A percentile compares a stretch with the other conserved stretches of the same genome.
Conservation (phyloP, 2,329 filamentous ascomycete genomes). For the Tolypocladium nubicola region DNA sequence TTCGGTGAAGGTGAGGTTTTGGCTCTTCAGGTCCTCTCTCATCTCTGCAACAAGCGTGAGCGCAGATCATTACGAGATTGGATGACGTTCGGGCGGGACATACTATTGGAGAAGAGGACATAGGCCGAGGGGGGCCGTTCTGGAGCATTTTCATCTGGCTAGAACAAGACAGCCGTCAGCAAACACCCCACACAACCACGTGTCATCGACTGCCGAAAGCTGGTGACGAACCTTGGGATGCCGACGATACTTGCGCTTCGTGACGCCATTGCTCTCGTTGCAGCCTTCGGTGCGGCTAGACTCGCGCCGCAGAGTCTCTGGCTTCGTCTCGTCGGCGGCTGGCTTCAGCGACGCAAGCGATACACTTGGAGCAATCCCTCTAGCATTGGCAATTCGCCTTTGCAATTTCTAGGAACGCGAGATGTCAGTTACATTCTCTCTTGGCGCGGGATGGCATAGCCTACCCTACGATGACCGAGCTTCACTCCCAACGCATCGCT, state of each 20-base stretch:
- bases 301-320: slow-evolving; percentile 42
- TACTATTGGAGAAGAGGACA: slow-evolving; percentile 77
- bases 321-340: slow-evolving; percentile 42
- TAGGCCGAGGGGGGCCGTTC: slow-evolving; percentile 75
- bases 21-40: slow-evolving; percentile 65
- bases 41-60: slow-evolving; percentile 42
- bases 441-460: slow-evolving; percentile 13
- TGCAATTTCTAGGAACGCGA: slow-evolving; percentile 60
- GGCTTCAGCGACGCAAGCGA: slow-evolving; percentile 39
- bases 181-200: background rate
- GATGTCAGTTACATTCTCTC: slow-evolving; percentile 7
- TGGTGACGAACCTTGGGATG: slow-evolving; percentile 54
- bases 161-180: background rate
- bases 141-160: slow-evolving; percentile 71
- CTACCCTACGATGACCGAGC: slow-evolving; percentile 68
- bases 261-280: slow-evolving; percentile 31
- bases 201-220: background rate
- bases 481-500: slow-evolving; percentile 69
- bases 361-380: slow-evolving; percentile 47
- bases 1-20: slow-evolving; percentile 70
- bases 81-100: slow-evolving; percentile 22
- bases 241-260: slow-evolving; percentile 66
- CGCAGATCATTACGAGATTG: background rate
- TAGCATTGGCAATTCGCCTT: slow-evolving; percentile 64
- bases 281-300: slow-evolving; percentile 33